phyloP scores from a whole-genome alignment of 345 rosid species.

The Linum lewisii region DNA sequence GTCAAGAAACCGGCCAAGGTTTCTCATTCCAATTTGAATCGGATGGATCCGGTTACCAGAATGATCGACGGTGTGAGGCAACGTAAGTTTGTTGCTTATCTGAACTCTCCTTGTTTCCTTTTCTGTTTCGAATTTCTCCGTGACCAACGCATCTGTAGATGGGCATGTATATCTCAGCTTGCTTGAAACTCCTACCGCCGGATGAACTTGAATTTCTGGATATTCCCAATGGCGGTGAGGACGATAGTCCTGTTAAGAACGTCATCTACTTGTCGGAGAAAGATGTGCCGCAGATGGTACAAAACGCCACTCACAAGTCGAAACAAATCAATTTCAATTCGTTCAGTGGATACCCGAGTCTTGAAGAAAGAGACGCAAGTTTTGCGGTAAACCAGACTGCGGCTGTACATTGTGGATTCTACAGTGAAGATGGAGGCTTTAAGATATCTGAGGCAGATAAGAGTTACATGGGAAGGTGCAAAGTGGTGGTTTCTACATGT shows the following conservation, averaged over 20 bases:
- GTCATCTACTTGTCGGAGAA: slow-evolving; percentile 44
- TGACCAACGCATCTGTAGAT: slow-evolving; percentile 10
- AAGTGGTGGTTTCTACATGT: slow-evolving; percentile 76
- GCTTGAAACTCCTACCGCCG: slow-evolving; percentile 67
- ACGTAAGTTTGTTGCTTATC: slow-evolving; percentile 27
- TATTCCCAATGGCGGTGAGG: slow-evolving; percentile 34
- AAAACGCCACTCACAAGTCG: slow-evolving; percentile 12
- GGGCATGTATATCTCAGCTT: slow-evolving; percentile 34
- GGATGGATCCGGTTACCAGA: slow-evolving; percentile 45
- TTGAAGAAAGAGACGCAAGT: slow-evolving; percentile 69
- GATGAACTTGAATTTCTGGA: slow-evolving; percentile 68
- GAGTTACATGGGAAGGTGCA: slow-evolving; percentile 50
- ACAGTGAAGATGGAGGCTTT: slow-evolving; percentile 69
- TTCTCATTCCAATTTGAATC: slow-evolving; percentile 33
- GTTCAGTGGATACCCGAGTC: slow-evolving; percentile 72
- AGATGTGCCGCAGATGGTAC: slow-evolving; percentile 15
- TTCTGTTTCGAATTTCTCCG: background rate
- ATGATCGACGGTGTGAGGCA: slow-evolving; percentile 35
- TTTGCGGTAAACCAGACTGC: slow-evolving; percentile 71
- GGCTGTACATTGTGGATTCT: slow-evolving; percentile 75
- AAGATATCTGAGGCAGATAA: slow-evolving; percentile 55
- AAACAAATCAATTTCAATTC: slow-evolving; percentile 51
- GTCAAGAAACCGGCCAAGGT: slow-evolving; percentile 17
- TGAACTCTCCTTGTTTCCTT: background rate
- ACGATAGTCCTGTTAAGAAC: slow-evolving; percentile 40